Evolutionary conservation across 2,329 filamentous ascomycete genomes (phyloP).

Genomic region (Paraconiothyrium brasiliense): DNA sequence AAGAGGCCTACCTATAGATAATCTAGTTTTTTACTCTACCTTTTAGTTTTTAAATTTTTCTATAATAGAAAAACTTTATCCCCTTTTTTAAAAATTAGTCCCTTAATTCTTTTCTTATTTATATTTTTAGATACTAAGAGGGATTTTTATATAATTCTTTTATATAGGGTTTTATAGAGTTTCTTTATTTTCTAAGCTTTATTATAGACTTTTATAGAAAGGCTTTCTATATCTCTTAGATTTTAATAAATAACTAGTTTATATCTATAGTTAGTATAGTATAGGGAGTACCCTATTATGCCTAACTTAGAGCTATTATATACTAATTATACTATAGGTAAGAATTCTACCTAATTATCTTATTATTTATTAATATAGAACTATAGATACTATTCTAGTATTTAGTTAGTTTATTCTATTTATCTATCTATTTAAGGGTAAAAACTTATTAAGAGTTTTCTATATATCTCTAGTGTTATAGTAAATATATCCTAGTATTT

Average conservation of each 20-base stretch:
- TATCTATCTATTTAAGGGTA: conserved; percentile 5
- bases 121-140: conserved; percentile 8
- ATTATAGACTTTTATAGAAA: not conserved
- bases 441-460: conserved; percentile 13
- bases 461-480: not conserved
- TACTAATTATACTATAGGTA: conserved; percentile 4
- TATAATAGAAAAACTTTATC: conserved; percentile 15
- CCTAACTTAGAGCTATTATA: conserved; percentile 8
- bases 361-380: conserved; percentile 13
- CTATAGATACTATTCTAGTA: conserved; percentile 3
- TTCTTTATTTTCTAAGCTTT: too few species aligned
- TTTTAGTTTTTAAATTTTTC: conserved; percentile 12
- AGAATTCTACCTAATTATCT: conserved; percentile 11
- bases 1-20: not conserved
- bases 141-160: too few species aligned
- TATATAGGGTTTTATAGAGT: too few species aligned
- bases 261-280: conserved; percentile 18
- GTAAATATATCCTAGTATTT: conserved; percentile 9
- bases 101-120: conserved; percentile 12
- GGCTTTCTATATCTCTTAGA: conserved; percentile 1
- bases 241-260: conserved; percentile 2
- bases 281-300: conserved; percentile 4
- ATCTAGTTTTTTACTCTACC: conserved; percentile 12
- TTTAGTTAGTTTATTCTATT: conserved; percentile 8
- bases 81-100: conserved; percentile 15